Base-by-base conservation (phyloP, 2,329 filamentous ascomycete genomes). In the Colletotrichum tanaceti region DNA sequence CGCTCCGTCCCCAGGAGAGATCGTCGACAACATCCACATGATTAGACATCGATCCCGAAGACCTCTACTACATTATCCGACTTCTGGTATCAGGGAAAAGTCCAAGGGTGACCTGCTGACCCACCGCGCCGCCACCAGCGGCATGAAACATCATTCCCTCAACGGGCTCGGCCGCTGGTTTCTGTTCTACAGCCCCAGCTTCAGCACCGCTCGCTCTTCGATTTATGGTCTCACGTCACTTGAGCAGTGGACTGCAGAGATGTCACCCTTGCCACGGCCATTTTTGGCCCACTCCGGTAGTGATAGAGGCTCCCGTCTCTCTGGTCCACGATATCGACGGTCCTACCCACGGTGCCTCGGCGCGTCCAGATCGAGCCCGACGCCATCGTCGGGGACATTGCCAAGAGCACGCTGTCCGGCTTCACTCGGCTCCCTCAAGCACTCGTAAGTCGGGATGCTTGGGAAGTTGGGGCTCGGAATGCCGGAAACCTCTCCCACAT, bases 321-420 rank as follows among this genome's bases (percentile, higher is more conserved):
- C 79, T 78, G 2, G 81, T 86, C 13, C 77, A 84, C 55, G 78
- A 81, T 32, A 80, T 81, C 22, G 80, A 85, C 50, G 84, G 84
- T 1, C 76, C 81, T 4, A 80, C 82, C 80, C 65, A 50, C 46
- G 9, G 62, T 58, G 32, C 62, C 71, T 13, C 77, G 74, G 35
- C 63, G 77, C 7, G 59, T 77, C 13, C 66, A 70, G 2, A 32
- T 77, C 0, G 63, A 66, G 0, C 49, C 68, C 13, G 54, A 71
- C 0, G 61, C 52, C 10, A 61, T 70, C 2, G 52, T 87, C 10
- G 53, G 65, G 16, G 65, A 73, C 2, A 5, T 70, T 2, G 50
- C 65, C 13, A 65, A 70, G 58, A 63, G 22, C 6, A 39, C 74
- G 1, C 50, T 73, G 35, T 53, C 68, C 11, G 64, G 65, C 9